Evolutionary conservation across 2,329 filamentous ascomycete genomes (phyloP), one percentile per base, ranked within the genome.

Genomic region (Fusarium incarnatum): DNA sequence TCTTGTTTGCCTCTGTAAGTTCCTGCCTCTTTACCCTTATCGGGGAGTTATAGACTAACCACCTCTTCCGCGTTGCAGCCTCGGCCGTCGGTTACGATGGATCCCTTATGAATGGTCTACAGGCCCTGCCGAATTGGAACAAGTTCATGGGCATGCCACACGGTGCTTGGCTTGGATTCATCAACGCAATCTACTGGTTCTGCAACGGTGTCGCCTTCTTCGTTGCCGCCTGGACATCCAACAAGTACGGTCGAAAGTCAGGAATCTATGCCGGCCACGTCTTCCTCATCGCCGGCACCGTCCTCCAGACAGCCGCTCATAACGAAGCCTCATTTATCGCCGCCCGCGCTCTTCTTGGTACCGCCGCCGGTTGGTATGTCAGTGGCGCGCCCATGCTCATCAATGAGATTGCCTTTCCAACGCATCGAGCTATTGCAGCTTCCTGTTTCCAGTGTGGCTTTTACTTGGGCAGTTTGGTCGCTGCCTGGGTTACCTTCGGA

Each of bases 111-210:
- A 46, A 46, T 18, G 25, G 44, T 10, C 20, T 46, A 0, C 44
- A 46, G 25, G 44, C 23, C 18, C 44, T 46, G 8, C 44, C 44
- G 10, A 46, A 22, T 3, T 74, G 72, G 72, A 73, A 74, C 28
- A 20, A 28, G 8, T 74, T 74, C 42, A 74, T 73, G 72, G 11
- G 64, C 7, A 44, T 56, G 15, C 72, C 70, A 1, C 56, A 57
- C 4, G 72, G 72, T 13, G 56, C 65, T 32, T 68, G 71, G 41
- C 70, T 74, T 1, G 72, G 72, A 12, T 74, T 68, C 63, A 73
- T 74, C 28, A 73, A 65, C 0, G 72, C 72, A n/a, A 73, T 72
- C 13, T 73, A 74, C 63, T 73, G 70, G 68, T 63, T 74, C 3
- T 61, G 68, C 23, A 73, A 73, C 55, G 72, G 70, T 10, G 23